Conservation (phyloP, 2,329 filamentous ascomycete species). For the Purpureocillium lavendulum region DNA sequence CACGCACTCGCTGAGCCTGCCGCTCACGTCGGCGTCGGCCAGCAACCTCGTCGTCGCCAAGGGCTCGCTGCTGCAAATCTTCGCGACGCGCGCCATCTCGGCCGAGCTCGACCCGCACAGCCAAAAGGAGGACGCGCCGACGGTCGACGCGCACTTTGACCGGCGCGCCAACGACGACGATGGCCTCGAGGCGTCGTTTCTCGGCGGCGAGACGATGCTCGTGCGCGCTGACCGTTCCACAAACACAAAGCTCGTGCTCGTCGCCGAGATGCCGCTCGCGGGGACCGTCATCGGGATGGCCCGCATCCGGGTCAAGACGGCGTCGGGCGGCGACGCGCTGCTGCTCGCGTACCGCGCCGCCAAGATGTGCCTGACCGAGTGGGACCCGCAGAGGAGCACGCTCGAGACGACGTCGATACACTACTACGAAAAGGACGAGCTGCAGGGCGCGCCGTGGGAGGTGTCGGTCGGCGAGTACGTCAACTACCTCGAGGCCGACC, state of each 20-base stretch:
- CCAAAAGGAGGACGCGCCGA: conserved; percentile 24
- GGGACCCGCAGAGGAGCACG: conserved; percentile 73
- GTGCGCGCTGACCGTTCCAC: conserved; percentile 54
- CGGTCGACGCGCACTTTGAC: conserved; percentile 40
- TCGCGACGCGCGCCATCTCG: conserved; percentile 60
- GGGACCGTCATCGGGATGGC: conserved; percentile 80
- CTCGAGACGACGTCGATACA: conserved; percentile 91
- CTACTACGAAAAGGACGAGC: conserved; percentile 93
- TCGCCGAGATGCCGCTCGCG: conserved; percentile 75
- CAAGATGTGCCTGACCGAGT: conserved; percentile 87
- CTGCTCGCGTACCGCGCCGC: conserved; percentile 82
- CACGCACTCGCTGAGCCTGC: conserved; percentile 73
- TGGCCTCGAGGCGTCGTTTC: conserved; percentile 57
- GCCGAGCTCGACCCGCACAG: conserved; percentile 49
- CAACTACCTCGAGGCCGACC: conserved; percentile 81
- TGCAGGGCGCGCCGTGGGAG: conserved; percentile 75
- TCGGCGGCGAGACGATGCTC: conserved; percentile 53
- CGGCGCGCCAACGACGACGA: conserved; percentile 50
- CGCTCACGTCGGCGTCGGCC: conserved; percentile 67
- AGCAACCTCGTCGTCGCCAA: conserved; percentile 87
- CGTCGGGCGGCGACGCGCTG: conserved; percentile 75
- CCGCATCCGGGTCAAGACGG: conserved; percentile 65
- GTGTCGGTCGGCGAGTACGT: conserved; percentile 65
- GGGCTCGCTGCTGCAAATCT: conserved; percentile 88
- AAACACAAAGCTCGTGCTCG: conserved; percentile 71